Conservation (phyloP, 2,329 filamentous ascomycete genomes). For the Endoconidiophora laricicola region DNA sequence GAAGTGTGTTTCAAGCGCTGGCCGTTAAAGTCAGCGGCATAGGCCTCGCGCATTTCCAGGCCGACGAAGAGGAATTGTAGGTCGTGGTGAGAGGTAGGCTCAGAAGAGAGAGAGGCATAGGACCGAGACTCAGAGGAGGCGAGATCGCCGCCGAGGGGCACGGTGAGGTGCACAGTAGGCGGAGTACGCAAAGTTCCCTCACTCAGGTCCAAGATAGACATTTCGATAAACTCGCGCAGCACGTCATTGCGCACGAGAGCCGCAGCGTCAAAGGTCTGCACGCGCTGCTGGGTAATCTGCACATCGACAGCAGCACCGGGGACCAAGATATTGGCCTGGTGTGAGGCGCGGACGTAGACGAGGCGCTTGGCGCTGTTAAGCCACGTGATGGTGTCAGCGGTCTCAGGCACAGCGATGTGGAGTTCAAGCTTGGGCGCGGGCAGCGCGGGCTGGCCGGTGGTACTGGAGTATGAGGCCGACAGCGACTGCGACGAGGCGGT, state of each 20-base stretch:
- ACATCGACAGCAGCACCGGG: constrained; percentile 26
- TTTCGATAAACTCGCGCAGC: constrained; percentile 27
- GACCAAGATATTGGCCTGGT: constrained; percentile 24
- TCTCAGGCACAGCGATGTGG: constrained; percentile 11
- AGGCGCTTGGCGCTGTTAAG: constrained; percentile 19
- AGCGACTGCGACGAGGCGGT: constrained; percentile 9
- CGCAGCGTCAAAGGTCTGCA: constrained; percentile 2
- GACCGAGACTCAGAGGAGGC: constrained; percentile 14
- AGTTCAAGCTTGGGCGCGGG: constrained; percentile 13
- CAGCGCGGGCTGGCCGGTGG: constrained; percentile 5
- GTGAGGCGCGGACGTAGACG: constrained; percentile 23
- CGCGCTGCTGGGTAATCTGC: constrained; percentile 23
- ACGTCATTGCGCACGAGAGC: not conserved
- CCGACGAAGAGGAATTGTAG: constrained; percentile 29
- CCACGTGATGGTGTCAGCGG: constrained; percentile 14
- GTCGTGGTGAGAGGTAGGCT: constrained; percentile 15
- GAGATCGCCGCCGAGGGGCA: constrained; percentile 21
- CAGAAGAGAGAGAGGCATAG: constrained; percentile 19
- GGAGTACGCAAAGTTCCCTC: constrained; percentile 27
- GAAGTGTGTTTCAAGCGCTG: constrained; percentile 34
- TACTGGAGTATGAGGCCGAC: constrained; percentile 12
- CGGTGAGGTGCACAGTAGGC: constrained; percentile 26
- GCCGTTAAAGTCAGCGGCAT: constrained; percentile 21
- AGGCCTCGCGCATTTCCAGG: constrained; percentile 33
- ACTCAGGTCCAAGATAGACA: constrained; percentile 30